phyloP scores from a whole-genome alignment of 345 rosid species.

The Microcos paniculata region DNA sequence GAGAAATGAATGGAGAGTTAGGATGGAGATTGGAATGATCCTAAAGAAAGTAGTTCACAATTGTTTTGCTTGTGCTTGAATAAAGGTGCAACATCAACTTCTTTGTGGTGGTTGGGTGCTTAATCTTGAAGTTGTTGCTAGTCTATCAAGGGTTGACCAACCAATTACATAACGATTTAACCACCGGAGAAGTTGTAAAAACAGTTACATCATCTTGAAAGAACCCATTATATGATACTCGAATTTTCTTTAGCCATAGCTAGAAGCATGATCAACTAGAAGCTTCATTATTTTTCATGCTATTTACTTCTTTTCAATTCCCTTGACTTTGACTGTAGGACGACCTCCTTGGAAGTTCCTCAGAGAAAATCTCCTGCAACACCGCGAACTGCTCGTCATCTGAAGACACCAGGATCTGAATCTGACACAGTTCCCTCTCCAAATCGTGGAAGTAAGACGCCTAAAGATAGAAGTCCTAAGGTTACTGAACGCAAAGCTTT shows the following conservation, averaged over 20 bases:
- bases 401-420: slow-evolving; percentile 53
- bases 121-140: slow-evolving; percentile 13
- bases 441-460: slow-evolving; percentile 47
- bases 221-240: background rate
- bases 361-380: slow-evolving; percentile 71
- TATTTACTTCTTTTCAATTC: slow-evolving; percentile 17
- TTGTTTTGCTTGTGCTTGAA: slow-evolving; percentile 3
- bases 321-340: slow-evolving; percentile 37
- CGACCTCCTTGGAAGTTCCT: slow-evolving; percentile 58
- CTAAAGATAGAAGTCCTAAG: slow-evolving; percentile 73
- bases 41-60: slow-evolving; percentile 13
- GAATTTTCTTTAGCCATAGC: background rate
- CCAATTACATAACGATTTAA: background rate
- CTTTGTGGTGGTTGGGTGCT: slow-evolving; percentile 20
- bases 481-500: slow-evolving; percentile 74
- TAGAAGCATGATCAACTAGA: background rate
- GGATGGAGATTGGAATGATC: background rate
- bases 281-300: background rate
- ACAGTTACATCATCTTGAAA: slow-evolving; percentile 9
- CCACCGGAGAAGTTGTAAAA: background rate
- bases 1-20: background rate
- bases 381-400: slow-evolving; percentile 63
- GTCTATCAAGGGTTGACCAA: slow-evolving; percentile 7
- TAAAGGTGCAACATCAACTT: background rate
- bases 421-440: slow-evolving; percentile 50